Percentiles rank a stretch among this genome's conserved stretches.
Evolutionary conservation across 495 filamentous ascomycete genomes (phyloP).

Genomic region (Neurospora sp.): DNA sequence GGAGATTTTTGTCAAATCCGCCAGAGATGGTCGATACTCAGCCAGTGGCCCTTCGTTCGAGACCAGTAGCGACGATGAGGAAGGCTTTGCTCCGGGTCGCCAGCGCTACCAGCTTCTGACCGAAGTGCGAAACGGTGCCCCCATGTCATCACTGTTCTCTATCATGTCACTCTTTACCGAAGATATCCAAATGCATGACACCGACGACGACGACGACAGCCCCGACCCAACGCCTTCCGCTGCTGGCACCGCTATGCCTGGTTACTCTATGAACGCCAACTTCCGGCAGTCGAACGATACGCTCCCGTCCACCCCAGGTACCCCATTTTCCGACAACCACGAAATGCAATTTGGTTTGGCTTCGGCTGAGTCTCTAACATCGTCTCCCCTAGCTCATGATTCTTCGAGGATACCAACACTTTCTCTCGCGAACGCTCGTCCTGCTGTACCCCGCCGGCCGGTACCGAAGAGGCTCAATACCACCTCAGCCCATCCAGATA

Average conservation of each 20-base stretch:
- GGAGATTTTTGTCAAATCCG: slow-evolving; percentile 96
- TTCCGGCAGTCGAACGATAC: slow-evolving; percentile 34
- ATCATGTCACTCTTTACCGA: slow-evolving; percentile 95
- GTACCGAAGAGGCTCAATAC: slow-evolving; percentile 36
- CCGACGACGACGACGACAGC: slow-evolving; percentile 43
- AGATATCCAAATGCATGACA: slow-evolving; percentile 68
- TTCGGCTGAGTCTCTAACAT: slow-evolving; percentile 13
- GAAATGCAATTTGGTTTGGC: slow-evolving; percentile 5
- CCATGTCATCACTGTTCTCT: slow-evolving; percentile 97
- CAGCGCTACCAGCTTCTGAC: slow-evolving; percentile 84
- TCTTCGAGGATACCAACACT: slow-evolving; percentile 56
- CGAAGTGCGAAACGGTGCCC: slow-evolving; percentile 95
- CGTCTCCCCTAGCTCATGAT: slow-evolving; percentile 11
- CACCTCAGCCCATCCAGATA: slow-evolving; percentile 89
- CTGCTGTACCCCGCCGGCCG: slow-evolving; percentile 18
- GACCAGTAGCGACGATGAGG: slow-evolving; percentile 55
- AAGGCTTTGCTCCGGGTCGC: slow-evolving; percentile 44
- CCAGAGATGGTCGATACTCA: slow-evolving; percentile 40
- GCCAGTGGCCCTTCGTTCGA: slow-evolving; percentile 11
- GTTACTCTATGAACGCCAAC: slow-evolving; percentile 34
- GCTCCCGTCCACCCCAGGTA: slow-evolving; percentile 20
- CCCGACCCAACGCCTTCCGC: slow-evolving; percentile 10
- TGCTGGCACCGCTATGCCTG: slow-evolving; percentile 14
- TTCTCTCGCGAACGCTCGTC: slow-evolving; percentile 47
- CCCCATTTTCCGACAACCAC: slow-evolving; percentile 29